Evolutionary conservation across 352 stramenopile genomes (phyloP).

Genomic region (Bremia lactucae): DNA sequence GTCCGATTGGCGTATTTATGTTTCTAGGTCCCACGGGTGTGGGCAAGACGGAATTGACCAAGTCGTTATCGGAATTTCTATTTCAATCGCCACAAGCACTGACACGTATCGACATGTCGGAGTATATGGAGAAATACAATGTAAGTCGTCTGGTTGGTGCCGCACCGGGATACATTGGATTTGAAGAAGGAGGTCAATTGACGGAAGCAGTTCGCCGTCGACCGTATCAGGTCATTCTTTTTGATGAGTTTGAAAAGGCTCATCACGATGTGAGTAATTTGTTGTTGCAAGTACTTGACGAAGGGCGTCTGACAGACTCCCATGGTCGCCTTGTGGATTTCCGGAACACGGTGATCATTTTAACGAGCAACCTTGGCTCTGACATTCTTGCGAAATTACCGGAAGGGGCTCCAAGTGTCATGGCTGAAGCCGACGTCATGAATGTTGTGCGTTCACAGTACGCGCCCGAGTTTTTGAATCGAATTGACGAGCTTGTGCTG

Average conservation of each 20-base stretch:
- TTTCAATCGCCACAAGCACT: slow-evolving; percentile 93
- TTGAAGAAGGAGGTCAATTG: slow-evolving; percentile 92
- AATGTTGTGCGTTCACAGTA: slow-evolving; percentile 89
- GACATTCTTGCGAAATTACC: slow-evolving; percentile 64
- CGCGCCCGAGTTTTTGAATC: slow-evolving; percentile 97
- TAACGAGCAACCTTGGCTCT: slow-evolving; percentile 95
- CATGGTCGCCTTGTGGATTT: slow-evolving; percentile 95
- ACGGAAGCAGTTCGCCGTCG: slow-evolving; percentile 91
- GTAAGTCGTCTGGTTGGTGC: slow-evolving; percentile 88
- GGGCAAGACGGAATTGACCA: slow-evolving; percentile 96
- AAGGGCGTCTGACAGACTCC: slow-evolving; percentile 91
- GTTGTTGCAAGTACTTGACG: slow-evolving; percentile 86
- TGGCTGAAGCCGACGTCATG: slow-evolving; percentile 80
- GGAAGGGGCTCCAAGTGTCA: slow-evolving; percentile 37
- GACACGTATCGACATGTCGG: slow-evolving; percentile 94
- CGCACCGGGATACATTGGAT: slow-evolving; percentile 88
- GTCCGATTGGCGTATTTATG: slow-evolving; percentile 91
- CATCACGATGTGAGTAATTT: slow-evolving; percentile 96
- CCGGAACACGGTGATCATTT: slow-evolving; percentile 95
- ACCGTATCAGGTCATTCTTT: slow-evolving; percentile 93
- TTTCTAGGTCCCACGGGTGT: slow-evolving; percentile 92
- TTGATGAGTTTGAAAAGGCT: slow-evolving; percentile 98
- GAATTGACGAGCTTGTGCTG: slow-evolving; percentile 95
- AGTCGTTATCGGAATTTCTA: slow-evolving; percentile 90
- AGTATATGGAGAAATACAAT: slow-evolving; percentile 96